These are phyloP conservation scores for Penicillium angulare DNA, from an alignment of 495 filamentous ascomycete genomes.

Conservation along the genomic window DNA sequence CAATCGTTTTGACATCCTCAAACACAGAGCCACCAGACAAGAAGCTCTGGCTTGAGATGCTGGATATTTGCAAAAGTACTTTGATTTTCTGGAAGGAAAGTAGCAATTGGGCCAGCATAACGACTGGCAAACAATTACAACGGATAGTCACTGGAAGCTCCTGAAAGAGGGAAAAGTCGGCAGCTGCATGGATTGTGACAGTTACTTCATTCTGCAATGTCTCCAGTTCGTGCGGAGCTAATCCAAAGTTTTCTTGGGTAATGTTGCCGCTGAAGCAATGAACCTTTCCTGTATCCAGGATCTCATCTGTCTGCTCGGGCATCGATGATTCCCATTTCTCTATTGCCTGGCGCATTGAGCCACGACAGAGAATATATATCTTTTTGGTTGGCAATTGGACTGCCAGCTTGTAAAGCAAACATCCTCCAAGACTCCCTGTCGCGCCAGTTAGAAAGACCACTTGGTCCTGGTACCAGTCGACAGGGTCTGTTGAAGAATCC, in stretches of 20 bases:
- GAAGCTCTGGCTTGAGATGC: conserved; percentile 9
- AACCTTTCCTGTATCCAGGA: conserved; percentile 17
- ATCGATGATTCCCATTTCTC: conserved; percentile 16
- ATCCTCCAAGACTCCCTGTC: conserved; percentile 21
- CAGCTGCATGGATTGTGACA: conserved; percentile 14
- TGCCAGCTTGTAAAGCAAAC: conserved; percentile 23
- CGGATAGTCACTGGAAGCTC: conserved; percentile 4
- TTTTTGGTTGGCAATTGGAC: conserved; percentile 17
- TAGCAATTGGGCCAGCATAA: neutral
- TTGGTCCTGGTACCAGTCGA: conserved; percentile 14
- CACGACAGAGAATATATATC: conserved; percentile 16
- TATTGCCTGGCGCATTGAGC: conserved; percentile 9
- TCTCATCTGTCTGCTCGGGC: conserved; percentile 18
- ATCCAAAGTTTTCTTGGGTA: conserved; percentile 8
- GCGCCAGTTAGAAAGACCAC: conserved; percentile 23
- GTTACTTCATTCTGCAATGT: conserved; percentile 9
- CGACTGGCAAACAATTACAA: conserved; percentile 9
- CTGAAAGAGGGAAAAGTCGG: conserved; percentile 13
- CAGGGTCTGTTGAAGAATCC: neutral
- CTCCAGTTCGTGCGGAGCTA: neutral
- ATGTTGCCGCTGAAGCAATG: conserved; percentile 18
- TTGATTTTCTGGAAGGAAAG: conserved; percentile 7
- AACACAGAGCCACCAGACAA: conserved; percentile 9
- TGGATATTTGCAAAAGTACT: conserved; percentile 17
- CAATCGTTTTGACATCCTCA: conserved; percentile 6